phyloP scores from a whole-genome alignment of 768 basidiomycete species.

The Mycena epipterygia region DNA sequence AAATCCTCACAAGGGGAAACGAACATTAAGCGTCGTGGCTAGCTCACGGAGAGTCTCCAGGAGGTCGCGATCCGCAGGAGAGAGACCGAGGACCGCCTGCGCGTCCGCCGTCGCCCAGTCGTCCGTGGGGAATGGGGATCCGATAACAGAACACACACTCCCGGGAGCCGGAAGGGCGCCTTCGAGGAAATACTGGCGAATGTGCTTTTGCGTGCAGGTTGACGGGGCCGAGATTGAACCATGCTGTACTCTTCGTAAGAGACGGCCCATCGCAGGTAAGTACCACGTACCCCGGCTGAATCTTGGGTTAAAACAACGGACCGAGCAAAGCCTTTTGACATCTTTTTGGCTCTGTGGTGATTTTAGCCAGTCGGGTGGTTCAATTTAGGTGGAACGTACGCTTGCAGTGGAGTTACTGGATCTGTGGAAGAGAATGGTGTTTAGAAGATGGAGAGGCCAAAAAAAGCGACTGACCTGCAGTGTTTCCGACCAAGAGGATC shows the following conservation, averaged over 20 bases:
- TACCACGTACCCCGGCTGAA: constrained; percentile 26
- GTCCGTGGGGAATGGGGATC: constrained; percentile 1
- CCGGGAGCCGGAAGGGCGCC: constrained; percentile 36
- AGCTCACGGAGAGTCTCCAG: constrained; percentile 1
- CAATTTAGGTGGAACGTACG: constrained; percentile 19
- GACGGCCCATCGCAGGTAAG: background rate
- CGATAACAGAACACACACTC: constrained; percentile 33
- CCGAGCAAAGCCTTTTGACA: constrained; percentile 34
- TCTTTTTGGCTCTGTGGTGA: constrained; percentile 34
- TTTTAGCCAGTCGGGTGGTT: background rate
- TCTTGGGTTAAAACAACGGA: constrained; percentile 40
- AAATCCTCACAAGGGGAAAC: background rate
- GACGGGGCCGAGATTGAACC: constrained; percentile 34
- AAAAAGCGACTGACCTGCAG: constrained; percentile 37
- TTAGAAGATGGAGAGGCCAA: background rate
- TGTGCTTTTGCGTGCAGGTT: constrained; percentile 30
- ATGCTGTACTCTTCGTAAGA: constrained; percentile 24
- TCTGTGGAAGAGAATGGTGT: constrained; percentile 11
- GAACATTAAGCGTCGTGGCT: background rate
- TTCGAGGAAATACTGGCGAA: constrained; percentile 36
- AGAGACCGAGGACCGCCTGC: background rate
- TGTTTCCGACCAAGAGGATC: constrained; percentile 27
- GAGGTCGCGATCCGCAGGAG: background rate
- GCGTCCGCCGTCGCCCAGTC: background rate
- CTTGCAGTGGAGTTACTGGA: constrained; percentile 33